Percentiles rank a stretch among this genome's conserved stretches.
Evolutionary conservation across 768 basidiomycete genomes (phyloP).

Genomic region (Suillus plorans): DNA sequence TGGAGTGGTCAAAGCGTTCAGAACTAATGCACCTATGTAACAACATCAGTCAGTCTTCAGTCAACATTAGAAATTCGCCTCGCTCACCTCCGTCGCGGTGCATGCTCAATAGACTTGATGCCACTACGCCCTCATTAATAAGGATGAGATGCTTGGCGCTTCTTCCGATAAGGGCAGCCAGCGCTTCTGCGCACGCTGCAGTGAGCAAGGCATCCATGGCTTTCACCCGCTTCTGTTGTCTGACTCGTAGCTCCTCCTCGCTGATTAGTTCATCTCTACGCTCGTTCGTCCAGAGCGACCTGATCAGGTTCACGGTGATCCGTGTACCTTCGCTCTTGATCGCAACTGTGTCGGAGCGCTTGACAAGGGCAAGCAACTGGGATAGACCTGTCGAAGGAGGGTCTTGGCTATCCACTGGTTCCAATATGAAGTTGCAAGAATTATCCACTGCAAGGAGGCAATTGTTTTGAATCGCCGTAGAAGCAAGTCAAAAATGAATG

Average conservation of each 20-base stretch:
- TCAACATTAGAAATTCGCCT: background rate
- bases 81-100: constrained; percentile 62
- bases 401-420: constrained; percentile 32
- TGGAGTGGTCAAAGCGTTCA: constrained; percentile 56
- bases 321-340: constrained; percentile 90
- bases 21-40: constrained; percentile 55
- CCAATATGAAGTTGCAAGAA: constrained; percentile 49
- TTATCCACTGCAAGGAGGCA: constrained; percentile 41
- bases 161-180: constrained; percentile 71
- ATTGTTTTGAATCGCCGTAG: constrained; percentile 36
- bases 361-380: constrained; percentile 71
- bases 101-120: constrained; percentile 73
- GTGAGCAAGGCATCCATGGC: constrained; percentile 55
- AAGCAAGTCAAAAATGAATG: constrained; percentile 22
- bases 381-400: constrained; percentile 51
- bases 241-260: constrained; percentile 37
- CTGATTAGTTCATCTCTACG: constrained; percentile 27
- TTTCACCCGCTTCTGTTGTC: constrained; percentile 48
- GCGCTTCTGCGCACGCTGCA: constrained; percentile 53
- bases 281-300: constrained; percentile 69
- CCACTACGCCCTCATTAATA: constrained; percentile 87
- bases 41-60: constrained; percentile 3
- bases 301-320: constrained; percentile 82
- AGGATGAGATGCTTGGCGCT: constrained; percentile 82
- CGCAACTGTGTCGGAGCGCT: constrained; percentile 77